Evolutionary conservation across 371 early-diverging fungal species (phyloP), one percentile per base, ranked within the genome.

Genomic region (Rhizopus stolonifer): DNA sequence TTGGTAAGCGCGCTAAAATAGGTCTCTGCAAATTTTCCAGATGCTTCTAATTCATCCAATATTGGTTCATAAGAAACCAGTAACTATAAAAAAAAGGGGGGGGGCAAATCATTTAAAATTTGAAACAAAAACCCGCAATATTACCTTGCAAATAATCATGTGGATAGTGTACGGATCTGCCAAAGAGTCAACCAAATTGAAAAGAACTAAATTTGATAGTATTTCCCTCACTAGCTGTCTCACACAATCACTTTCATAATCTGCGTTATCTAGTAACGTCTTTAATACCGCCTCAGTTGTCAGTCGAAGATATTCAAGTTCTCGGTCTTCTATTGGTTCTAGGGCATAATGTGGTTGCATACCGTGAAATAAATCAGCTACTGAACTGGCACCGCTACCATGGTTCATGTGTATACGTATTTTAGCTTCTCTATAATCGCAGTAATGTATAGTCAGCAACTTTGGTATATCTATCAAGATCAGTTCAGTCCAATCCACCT

Each of bases 271-370:
- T 13, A 81, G 52, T 18, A 83, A 21, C 0, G 65, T 46, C 29
- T 58, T 61, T 15, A 83, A 64, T 5, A 83, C 49, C 21, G 71
- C 64, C 14, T 80, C 81, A 4, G 81, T 57, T 4, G 81, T 44
- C n/a, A 72, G 59, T 7, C 77, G 70, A 1, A 80, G 49, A 31
- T 83, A 83, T 32, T 83, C 82, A 24, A 60, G 58, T 39, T 82
- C 79, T 31, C 70, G 49, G 23, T 74, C 69, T 40, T 75, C 69
- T 23, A 68, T 60, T 24, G 70, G 64, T 23, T 67, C 54, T 10
- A 83, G 49, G 0, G 82, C 84, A 65, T 79, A 79, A 52, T 83
- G 84, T 3, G 84, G 84, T 22, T 83, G 84, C 49, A 78, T 63
- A n/a, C 84, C 84, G 59, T 83, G 82, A 56, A 83, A 83, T 9